Base-by-base conservation (phyloP, 164 flowering plant genomes). In the Akebia trifoliata region DNA sequence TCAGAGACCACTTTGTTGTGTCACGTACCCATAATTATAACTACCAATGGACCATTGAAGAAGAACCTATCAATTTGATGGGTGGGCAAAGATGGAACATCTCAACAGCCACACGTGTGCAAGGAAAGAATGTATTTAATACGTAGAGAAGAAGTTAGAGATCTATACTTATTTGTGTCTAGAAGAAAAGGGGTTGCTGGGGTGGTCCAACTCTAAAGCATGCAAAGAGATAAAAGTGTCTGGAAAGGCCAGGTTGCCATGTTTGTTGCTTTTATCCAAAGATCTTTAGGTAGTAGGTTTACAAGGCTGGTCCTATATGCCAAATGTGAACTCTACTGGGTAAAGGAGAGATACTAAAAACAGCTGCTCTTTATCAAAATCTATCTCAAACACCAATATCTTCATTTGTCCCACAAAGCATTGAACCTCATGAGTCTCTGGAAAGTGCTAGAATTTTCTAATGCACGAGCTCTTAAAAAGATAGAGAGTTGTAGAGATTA, bases 211-310 rank as follows among this genome's bases (percentile, higher is more conserved):
- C 46, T 28, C 15, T 31, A 42, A 42, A 20, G 42, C 52, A 57
- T 21, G 31, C 31, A 47, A 34, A 40, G 15, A 34, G 22, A 34
- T 12, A 46, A 1, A 29, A 30, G 17, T 39, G 22, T 22, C 4
- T 12, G 31, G 4, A 51, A 44, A 44, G 38, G 51, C 35, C 57
- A 61, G 50, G 58, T 34, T 51, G 34, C 57, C 55, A 49, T 62
- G 63, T 57, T 55, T 36, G 20, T 62, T 53, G 54, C 55, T 57
- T 62, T 68, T 54, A 4, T 30, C 29, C 48, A 37, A 50, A 46
- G 4, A 7, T 45, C 8, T 3, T 45, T 22, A 36, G 39, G 14
- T 8, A 8, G 7, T 36, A 8, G n/a, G n/a, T n/a, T n/a, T n/a
- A n/a, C n/a, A n/a, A n/a, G n/a, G n/a, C n/a, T n/a, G n/a, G n/a